phyloP scores from a whole-genome alignment of 352 stramenopile species.

The Saprolegnia diclina region DNA sequence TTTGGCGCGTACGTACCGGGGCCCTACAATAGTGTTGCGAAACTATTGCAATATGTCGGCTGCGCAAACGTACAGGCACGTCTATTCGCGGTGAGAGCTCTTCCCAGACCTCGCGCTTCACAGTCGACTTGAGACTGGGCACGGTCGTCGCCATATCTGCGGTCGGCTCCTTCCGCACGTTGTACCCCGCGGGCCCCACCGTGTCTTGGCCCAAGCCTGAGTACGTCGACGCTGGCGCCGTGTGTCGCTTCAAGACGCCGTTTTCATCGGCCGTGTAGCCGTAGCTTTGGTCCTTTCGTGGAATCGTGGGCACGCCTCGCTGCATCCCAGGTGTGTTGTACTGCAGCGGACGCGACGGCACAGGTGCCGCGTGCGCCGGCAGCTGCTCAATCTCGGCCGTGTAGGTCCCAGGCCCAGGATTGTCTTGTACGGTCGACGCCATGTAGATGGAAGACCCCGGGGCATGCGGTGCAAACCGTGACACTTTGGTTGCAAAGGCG shows the following conservation, averaged over 20 bases:
- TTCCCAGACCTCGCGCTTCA: slow-evolving; percentile 72
- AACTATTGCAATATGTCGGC: too few species aligned
- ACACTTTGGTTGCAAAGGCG: slow-evolving; percentile 68
- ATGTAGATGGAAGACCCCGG: slow-evolving; percentile 64
- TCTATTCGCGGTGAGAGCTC: slow-evolving; percentile 42
- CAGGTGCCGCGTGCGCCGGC: slow-evolving; percentile 2
- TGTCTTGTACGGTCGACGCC: slow-evolving; percentile 63
- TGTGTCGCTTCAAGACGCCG: slow-evolving; percentile 40
- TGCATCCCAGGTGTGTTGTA: slow-evolving; percentile 45
- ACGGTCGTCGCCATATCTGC: slow-evolving; percentile 27
- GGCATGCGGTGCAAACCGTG: slow-evolving; percentile 62
- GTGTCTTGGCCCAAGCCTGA: slow-evolving; percentile 66
- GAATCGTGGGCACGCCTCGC: slow-evolving; percentile 57
- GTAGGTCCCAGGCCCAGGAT: slow-evolving; percentile 59
- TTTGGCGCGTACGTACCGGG: slow-evolving; percentile 49
- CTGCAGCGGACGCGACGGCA: slow-evolving; percentile 27
- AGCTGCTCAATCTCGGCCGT: slow-evolving; percentile 32
- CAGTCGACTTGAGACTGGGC: slow-evolving; percentile 52
- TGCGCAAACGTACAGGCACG: slow-evolving; percentile 32
- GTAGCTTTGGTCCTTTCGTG: slow-evolving; percentile 66
- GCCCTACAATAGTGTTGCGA: slow-evolving; percentile 28
- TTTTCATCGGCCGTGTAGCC: slow-evolving; percentile 48
- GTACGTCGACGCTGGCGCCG: slow-evolving; percentile 45
- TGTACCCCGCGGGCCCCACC: slow-evolving; percentile 64
- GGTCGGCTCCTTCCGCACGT: slow-evolving; percentile 56